Base-by-base conservation (phyloP, 2,329 filamentous ascomycete genomes). In the Coniochaeta sp. region DNA sequence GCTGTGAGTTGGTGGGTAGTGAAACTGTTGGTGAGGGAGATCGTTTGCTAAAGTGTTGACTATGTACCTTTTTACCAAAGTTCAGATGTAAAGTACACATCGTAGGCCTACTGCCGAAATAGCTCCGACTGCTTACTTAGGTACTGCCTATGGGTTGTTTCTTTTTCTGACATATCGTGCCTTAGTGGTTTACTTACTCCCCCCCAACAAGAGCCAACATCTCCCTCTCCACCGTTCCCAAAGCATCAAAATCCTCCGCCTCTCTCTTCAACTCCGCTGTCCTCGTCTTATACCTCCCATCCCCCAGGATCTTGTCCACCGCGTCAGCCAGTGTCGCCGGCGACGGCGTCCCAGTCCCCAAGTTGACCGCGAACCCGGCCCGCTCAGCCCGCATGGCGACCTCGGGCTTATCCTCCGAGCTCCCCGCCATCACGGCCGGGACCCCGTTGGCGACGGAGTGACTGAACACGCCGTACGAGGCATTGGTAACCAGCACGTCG, bases 401-500 rank as follows among this genome's bases (percentile, higher is more conserved):
- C 55, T 75, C 71, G 2, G 63, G 59, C 58, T 74, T 74, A 46
- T 73, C 71, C 49, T 69, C 68, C 28, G 63, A 67, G 16, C 62
- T 57, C 1, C 75, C 75, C 0, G 72, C 68, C 14, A 75, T 60
- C 1, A 79, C 70, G 55, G 77, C 65, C 0, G 75, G 75, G 20
- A 76, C 70, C 0, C 74, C 72, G 52, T 72, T 67, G n/a, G 66
- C 61, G 2, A 76, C 14, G 7, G 24, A 68, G 51, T 77, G 73
- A 20, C 69, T 65, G 47, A 76, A 67, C 1, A 71, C 73, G 4
- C 75, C 73, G 51, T 75, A 79, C 3, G 75, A 74, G 10, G 69
- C 75, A 47, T 78, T 79, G 10, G 67, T 68, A 14, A 79, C 64
- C 26, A 78, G 74, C 1, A 74, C 65, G 35, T 70, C 73, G 28